Evolutionary conservation across 2,329 filamentous ascomycete species (phyloP).

Genomic region (Cercospora nicotianae): DNA sequence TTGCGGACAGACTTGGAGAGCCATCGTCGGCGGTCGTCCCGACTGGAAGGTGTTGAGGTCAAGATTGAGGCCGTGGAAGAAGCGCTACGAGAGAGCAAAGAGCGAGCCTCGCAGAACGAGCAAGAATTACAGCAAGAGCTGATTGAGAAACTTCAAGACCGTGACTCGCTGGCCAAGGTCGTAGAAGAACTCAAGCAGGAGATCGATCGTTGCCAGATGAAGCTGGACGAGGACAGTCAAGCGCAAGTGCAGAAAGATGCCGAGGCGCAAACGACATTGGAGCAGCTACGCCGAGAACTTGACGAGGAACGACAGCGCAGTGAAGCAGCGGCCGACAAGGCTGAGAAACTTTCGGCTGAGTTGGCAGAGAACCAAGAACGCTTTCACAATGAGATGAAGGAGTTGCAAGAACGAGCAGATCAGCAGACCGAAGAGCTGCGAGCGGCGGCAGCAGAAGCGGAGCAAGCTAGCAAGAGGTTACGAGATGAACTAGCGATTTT

Average conservation of each 20-base stretch:
- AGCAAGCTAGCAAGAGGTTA: slow-evolving; percentile 21
- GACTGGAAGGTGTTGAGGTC: slow-evolving; percentile 34
- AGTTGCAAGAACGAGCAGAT: slow-evolving; percentile 17
- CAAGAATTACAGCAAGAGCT: slow-evolving; percentile 35
- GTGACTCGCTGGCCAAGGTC: slow-evolving; percentile 34
- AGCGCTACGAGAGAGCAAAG: slow-evolving; percentile 33
- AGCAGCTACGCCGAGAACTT: slow-evolving; percentile 29
- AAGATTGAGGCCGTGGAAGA: slow-evolving; percentile 39
- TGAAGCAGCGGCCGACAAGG: slow-evolving; percentile 14
- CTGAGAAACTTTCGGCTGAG: slow-evolving; percentile 22
- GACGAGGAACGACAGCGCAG: slow-evolving; percentile 27
- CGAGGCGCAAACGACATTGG: slow-evolving; percentile 25
- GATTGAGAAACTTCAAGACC: slow-evolving; percentile 35
- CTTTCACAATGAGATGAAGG: slow-evolving; percentile 22
- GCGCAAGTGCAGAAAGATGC: slow-evolving; percentile 35
- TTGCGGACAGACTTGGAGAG: slow-evolving; percentile 33
- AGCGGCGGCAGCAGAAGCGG: slow-evolving; percentile 12
- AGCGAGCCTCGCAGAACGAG: slow-evolving; percentile 33
- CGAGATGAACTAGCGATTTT: slow-evolving; percentile 20
- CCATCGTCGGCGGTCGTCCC: slow-evolving; percentile 28
- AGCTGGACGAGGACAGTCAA: slow-evolving; percentile 37
- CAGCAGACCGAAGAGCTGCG: slow-evolving; percentile 22
- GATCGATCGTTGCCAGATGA: slow-evolving; percentile 38
- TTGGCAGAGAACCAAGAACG: slow-evolving; percentile 13
- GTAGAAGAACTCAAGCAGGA: slow-evolving; percentile 38